Evolutionary conservation across 768 basidiomycete species (phyloP), one percentile per base, ranked within the genome.

Genomic region (Panellus pusillus): DNA sequence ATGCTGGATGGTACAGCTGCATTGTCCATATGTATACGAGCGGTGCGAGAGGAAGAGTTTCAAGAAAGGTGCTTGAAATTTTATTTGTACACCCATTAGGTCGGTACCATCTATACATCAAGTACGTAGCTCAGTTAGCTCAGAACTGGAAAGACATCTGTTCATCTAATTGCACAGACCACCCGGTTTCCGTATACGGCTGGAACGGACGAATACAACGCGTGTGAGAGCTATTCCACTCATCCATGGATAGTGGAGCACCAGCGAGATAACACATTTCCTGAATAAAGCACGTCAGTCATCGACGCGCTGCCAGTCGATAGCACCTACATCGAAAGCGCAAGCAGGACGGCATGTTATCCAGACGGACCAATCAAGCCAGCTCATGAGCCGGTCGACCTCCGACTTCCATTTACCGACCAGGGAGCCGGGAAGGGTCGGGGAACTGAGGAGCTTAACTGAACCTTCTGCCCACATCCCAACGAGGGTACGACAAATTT

Each of bases 321-420:
- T 35, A 27, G 6, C 36, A 67, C 73, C 2, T 44, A 81, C 80
- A 68, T 80, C 74, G 28, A 66, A 64, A 9, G 61, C 62, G 65
- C 82, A 83, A 0, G 62, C 70, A 24, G 80, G 79, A 3, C 62
- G 64, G 46, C 81, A 82, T 40, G 67, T 76, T 2, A 74, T 59
- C 80, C 81, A 83, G 7, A 71, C 63, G 36, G 65, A 72, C 81
- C 81, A 83, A 54, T 77, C 81, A 0, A 83, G 64, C 81, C 81
- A 82, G 0, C 35, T 41, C 72, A 81, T 78, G 18, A 83, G 58
- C 2, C 44, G 54, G 7, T 67, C 54, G 19, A 78, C 43, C 9
- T 72, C 68, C 18, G 35, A 41, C 8, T 48, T 61, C 80, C 80
- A 82, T 5, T 46, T 31, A 12, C 19, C 18, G n/a, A 66, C 35